Conservation (phyloP, 1,284 basidiomycete genomes). For the Malassezia caprae region DNA sequence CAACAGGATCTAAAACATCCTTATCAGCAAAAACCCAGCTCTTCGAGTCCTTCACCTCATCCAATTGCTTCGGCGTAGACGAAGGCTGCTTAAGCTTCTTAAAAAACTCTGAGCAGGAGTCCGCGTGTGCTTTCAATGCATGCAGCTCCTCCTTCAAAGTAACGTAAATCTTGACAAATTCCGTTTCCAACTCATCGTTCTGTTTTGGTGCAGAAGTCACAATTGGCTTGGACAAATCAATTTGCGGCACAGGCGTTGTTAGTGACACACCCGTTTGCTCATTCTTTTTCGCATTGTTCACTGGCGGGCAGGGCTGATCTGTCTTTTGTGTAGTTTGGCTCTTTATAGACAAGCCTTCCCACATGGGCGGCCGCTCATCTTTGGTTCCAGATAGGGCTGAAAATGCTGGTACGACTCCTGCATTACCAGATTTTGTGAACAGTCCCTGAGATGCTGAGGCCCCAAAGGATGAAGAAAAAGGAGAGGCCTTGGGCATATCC, state of each 20-base stretch:
- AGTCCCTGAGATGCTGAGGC: neutral
- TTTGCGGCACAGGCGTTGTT: neutral
- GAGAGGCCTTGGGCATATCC: neutral
- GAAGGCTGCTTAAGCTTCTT: constrained; percentile 31
- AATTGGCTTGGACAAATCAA: neutral
- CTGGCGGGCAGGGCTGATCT: neutral
- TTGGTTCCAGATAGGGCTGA: neutral
- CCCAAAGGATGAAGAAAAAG: neutral
- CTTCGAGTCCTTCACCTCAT: constrained; percentile 26
- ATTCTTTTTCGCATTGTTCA: neutral
- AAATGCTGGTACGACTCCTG: neutral
- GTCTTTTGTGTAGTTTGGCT: neutral
- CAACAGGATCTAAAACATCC: constrained; percentile 29
- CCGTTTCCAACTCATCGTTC: constrained; percentile 36
- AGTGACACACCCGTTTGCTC: neutral
- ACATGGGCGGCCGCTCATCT: neutral
- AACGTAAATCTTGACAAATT: constrained; percentile 45
- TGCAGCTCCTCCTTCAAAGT: constrained; percentile 49
- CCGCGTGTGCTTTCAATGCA: constrained; percentile 23
- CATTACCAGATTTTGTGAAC: neutral
- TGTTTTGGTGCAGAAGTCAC: neutral
- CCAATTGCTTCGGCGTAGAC: constrained; percentile 18
- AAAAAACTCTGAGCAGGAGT: constrained; percentile 41
- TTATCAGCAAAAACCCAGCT: constrained; percentile 50
- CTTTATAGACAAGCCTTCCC: neutral